phyloP scores from a whole-genome alignment of 495 filamentous ascomycete genomes.

The Daldinia concentrica region DNA sequence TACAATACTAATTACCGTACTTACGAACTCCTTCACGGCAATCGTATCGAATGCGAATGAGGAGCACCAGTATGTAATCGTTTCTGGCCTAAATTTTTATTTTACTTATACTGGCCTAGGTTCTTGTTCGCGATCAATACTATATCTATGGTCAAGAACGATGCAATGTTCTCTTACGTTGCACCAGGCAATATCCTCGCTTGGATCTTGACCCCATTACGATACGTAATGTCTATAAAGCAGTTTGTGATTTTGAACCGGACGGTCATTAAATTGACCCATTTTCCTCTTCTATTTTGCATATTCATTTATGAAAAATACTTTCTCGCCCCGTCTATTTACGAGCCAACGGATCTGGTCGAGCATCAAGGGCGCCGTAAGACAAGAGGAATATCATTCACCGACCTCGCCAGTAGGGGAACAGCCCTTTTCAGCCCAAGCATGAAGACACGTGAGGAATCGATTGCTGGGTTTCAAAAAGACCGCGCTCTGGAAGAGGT shows the following conservation, averaged over 20 bases:
- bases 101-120: constrained; percentile 38
- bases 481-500: constrained; percentile 93
- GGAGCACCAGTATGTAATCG: constrained; percentile 74
- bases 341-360: constrained; percentile 79
- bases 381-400: constrained; percentile 63
- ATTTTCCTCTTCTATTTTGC: constrained; percentile 83
- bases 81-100: background rate
- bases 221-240: constrained; percentile 79
- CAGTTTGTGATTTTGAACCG: constrained; percentile 84
- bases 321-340: constrained; percentile 72
- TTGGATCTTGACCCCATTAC: constrained; percentile 82
- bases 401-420: constrained; percentile 56
- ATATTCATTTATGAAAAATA: constrained; percentile 89
- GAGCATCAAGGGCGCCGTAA: constrained; percentile 53
- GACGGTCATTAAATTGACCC: constrained; percentile 86
- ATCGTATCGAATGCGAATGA: constrained; percentile 91
- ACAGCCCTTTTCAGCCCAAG: constrained; percentile 72
- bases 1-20: constrained; percentile 89
- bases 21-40: constrained; percentile 93
- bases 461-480: constrained; percentile 83
- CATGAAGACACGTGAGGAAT: constrained; percentile 78
- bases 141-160: constrained; percentile 95
- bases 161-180: constrained; percentile 90
- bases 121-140: constrained; percentile 94
- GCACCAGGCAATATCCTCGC: constrained; percentile 88